Conservation (phyloP, 2,329 filamentous ascomycete genomes). For the Bipolaris zeicola region DNA sequence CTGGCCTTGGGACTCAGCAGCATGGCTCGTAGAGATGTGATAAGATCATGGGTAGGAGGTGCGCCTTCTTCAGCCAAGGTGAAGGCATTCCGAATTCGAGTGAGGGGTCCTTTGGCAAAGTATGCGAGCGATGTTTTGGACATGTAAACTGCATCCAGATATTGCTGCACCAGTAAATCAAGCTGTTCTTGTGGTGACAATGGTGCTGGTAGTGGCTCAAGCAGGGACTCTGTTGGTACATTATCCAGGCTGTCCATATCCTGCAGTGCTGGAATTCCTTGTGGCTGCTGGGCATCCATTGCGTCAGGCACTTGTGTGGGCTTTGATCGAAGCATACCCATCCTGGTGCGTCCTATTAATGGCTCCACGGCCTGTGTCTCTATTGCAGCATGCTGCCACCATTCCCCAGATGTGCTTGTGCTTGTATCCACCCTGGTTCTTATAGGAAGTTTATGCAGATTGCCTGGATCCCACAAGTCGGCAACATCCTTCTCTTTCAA, state of each 20-base stretch:
- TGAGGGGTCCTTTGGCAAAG: conserved; percentile 81
- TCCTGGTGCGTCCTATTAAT: conserved; percentile 30
- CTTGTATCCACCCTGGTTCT: conserved; percentile 54
- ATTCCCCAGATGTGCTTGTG: conserved; percentile 15
- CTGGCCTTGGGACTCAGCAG: conserved; percentile 70
- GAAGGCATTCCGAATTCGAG: conserved; percentile 73
- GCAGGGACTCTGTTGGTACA: conserved; percentile 7
- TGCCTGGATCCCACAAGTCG: conserved; percentile 33
- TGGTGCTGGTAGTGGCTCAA: conserved; percentile 9
- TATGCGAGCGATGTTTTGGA: conserved; percentile 76
- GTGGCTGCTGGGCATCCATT: conserved; percentile 5
- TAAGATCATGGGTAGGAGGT: conserved; percentile 66
- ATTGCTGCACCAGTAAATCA: conserved; percentile 55
- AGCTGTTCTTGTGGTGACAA: conserved; percentile 51
- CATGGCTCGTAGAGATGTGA: conserved; percentile 71
- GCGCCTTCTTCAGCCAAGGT: conserved; percentile 66
- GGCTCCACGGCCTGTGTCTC: conserved; percentile 20
- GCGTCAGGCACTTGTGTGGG: conserved; percentile 8
- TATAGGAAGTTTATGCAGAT: conserved; percentile 59
- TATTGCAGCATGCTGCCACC: conserved; percentile 43
- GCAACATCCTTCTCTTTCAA: conserved; percentile 63
- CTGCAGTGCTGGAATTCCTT: conserved; percentile 1
- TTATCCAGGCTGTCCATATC: conserved; percentile 1
- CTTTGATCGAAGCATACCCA: conserved; percentile 41
- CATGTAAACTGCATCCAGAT: conserved; percentile 55